phyloP scores from a whole-genome alignment of 2,329 filamentous ascomycete species.

The Paecilomyces niveus region DNA sequence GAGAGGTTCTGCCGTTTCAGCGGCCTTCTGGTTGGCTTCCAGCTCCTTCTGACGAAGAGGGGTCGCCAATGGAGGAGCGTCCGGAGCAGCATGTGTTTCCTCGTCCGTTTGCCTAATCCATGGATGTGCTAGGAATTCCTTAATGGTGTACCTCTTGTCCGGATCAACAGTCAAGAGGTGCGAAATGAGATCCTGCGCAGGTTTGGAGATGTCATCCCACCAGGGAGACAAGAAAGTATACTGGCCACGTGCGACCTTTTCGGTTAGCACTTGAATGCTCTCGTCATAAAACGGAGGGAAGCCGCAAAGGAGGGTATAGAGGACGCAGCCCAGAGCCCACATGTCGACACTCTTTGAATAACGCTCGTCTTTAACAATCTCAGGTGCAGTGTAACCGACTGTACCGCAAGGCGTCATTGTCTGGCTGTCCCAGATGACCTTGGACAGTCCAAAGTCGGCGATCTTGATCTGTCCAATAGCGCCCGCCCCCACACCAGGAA shows the following conservation, averaged over 20 bases:
- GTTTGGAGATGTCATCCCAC: slow-evolving; percentile 98
- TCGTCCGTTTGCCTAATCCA: slow-evolving; percentile 75
- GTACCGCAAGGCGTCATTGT: slow-evolving; percentile 99
- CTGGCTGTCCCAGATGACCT: slow-evolving; percentile 95
- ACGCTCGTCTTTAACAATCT: slow-evolving; percentile 97
- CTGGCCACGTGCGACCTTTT: slow-evolving; percentile 94
- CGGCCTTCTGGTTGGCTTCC: slow-evolving; percentile 48
- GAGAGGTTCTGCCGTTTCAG: slow-evolving; percentile 37
- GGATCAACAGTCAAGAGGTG: slow-evolving; percentile 93
- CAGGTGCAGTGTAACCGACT: slow-evolving; percentile 93
- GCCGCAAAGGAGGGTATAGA: slow-evolving; percentile 93
- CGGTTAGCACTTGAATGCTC: slow-evolving; percentile 91
- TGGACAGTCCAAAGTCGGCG: slow-evolving; percentile 94
- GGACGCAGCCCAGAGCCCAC: slow-evolving; percentile 95
- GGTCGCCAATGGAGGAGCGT: slow-evolving; percentile 66
- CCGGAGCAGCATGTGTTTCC: slow-evolving; percentile 58
- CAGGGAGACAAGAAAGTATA: slow-evolving; percentile 97
- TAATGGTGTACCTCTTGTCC: slow-evolving; percentile 88
- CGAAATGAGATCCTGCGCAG: slow-evolving; percentile 86
- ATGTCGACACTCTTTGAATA: slow-evolving; percentile 99
- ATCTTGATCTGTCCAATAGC: slow-evolving; percentile 96
- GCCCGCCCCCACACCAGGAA: slow-evolving; percentile 71
- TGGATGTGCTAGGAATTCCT: slow-evolving; percentile 86
- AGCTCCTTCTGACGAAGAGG: slow-evolving; percentile 56
- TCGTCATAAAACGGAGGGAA: slow-evolving; percentile 99